Percentiles rank a stretch among this genome's conserved stretches.
Evolutionary conservation across 371 early-diverging fungal species (phyloP).

Genomic region (Rhizomucor miehei): DNA sequence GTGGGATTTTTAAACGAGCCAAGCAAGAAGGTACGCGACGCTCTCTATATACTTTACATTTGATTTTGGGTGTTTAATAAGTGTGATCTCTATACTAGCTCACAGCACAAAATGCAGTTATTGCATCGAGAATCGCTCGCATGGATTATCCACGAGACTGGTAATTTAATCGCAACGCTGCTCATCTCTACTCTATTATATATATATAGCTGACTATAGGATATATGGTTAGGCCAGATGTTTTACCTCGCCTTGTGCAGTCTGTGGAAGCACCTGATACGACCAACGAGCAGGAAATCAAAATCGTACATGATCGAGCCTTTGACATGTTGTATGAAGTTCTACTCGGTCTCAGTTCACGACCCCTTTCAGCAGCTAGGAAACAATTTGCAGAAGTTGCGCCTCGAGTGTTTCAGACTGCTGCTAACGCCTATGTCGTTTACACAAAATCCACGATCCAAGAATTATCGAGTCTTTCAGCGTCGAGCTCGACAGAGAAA

Average conservation of each 20-base stretch:
- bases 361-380: slow-evolving; percentile 68
- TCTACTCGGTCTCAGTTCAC: slow-evolving; percentile 76
- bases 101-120: slow-evolving; percentile 72
- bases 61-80: no score
- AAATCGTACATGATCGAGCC: slow-evolving; percentile 63
- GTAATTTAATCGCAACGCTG: slow-evolving; percentile 26
- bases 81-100: slow-evolving; percentile 45
- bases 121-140: slow-evolving; percentile 75
- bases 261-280: slow-evolving; percentile 55
- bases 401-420: slow-evolving; percentile 59
- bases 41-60: neutral
- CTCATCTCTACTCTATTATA: no score
- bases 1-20: slow-evolving; percentile 65
- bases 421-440: slow-evolving; percentile 55
- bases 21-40: slow-evolving; percentile 56
- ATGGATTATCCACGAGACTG: slow-evolving; percentile 83
- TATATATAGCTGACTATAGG: no score
- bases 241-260: slow-evolving; percentile 59
- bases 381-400: slow-evolving; percentile 65
- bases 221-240: slow-evolving; percentile 73
- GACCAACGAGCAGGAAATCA: slow-evolving; percentile 28
- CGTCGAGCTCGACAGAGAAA: slow-evolving; percentile 2
- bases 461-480: slow-evolving; percentile 1
- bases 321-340: slow-evolving; percentile 78
- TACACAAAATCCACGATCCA: slow-evolving; percentile 44